A percentile compares a stretch with the other conserved stretches of the same genome.
Conservation (phyloP, 768 basidiomycete species). For the Lentinula sp. region DNA sequence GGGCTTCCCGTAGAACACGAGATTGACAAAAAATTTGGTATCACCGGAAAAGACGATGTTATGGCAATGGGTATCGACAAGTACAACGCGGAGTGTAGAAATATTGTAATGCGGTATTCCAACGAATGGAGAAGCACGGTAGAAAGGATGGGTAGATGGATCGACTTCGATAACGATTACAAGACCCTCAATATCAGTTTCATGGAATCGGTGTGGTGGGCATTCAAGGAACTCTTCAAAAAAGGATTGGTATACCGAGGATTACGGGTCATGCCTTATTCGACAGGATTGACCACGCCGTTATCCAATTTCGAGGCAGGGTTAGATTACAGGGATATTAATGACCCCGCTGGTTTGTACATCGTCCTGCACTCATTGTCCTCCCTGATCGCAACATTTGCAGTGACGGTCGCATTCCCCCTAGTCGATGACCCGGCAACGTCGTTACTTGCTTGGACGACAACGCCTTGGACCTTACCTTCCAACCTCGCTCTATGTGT, state of each 20-base stretch:
- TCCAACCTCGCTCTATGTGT: conserved; percentile 95
- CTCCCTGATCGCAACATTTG: not conserved
- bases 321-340: conserved; percentile 85
- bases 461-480: conserved; percentile 97
- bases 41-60: conserved; percentile 91
- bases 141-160: conserved; percentile 98
- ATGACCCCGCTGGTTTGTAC: conserved; percentile 79
- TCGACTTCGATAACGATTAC: conserved; percentile 99
- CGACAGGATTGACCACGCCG: conserved; percentile 92
- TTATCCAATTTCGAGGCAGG: conserved; percentile 98
- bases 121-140: conserved; percentile 93
- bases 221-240: conserved; percentile 89
- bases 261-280: conserved; percentile 95
- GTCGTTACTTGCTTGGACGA: conserved; percentile 94
- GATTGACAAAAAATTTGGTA: conserved; percentile 94
- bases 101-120: conserved; percentile 96
- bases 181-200: conserved; percentile 91
- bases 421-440: conserved; percentile 91
- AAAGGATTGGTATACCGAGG: conserved; percentile 92
- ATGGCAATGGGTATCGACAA: conserved; percentile 93
- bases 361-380: not conserved
- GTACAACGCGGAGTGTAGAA: conserved; percentile 95
- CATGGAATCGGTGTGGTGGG: conserved; percentile 99
- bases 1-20: conserved; percentile 98
- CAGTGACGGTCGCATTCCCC: conserved; percentile 89